phyloP scores from a whole-genome alignment of 257 asterid genomes.

The Solanum infundibuliforme region DNA sequence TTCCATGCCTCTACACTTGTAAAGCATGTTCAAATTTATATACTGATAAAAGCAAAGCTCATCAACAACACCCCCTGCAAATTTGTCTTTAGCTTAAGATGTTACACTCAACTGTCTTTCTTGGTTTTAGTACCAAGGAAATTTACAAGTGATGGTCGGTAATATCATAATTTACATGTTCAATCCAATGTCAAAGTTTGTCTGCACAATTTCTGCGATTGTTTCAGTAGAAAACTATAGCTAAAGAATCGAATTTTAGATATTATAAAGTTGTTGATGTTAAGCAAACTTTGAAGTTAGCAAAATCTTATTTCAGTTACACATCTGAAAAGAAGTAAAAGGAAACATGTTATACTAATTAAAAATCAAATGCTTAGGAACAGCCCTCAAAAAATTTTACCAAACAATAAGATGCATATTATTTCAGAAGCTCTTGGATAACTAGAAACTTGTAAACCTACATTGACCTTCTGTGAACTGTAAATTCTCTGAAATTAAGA shows the following conservation, averaged over 20 bases:
- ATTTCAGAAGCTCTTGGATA: background rate
- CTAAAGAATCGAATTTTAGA: background rate
- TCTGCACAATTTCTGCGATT: background rate
- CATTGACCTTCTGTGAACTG: background rate
- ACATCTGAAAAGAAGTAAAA: background rate
- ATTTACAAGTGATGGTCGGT: background rate
- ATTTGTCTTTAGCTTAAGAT: background rate
- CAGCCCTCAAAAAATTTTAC: background rate
- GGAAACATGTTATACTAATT: background rate
- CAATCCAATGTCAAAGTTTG: background rate
- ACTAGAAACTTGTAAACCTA: background rate
- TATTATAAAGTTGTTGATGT: background rate
- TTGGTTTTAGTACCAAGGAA: background rate
- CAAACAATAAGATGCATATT: background rate
- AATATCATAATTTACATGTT: background rate
- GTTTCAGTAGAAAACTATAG: background rate
- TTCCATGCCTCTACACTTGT: background rate
- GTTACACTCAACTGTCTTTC: background rate
- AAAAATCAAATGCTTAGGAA: background rate
- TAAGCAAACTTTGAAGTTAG: background rate
- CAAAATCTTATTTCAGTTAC: background rate
- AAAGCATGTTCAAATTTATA: background rate
- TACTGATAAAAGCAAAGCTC: background rate
- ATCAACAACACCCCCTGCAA: too few species aligned
- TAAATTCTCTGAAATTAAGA: background rate